Percentiles rank a stretch among this genome's conserved stretches.
Conservation (phyloP, 2,329 filamentous ascomycete species). For the Pseudocercospora fijiensis region DNA sequence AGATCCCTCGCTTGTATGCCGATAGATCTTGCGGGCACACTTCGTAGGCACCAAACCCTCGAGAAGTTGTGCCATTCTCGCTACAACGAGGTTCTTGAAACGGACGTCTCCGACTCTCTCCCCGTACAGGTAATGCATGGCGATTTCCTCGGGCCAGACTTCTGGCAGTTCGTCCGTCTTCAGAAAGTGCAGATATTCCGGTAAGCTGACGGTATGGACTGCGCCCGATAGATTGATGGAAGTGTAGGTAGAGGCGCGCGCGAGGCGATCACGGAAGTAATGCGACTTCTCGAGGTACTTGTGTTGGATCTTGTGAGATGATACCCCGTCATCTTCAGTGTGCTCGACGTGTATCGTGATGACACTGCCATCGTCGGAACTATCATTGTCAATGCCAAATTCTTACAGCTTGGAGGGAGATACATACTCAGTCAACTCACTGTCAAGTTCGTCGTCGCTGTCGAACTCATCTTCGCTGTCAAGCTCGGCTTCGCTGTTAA, state of each 20-base stretch:
- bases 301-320: neutral
- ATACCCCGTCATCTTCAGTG: neutral
- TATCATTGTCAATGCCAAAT: neutral
- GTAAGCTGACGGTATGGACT: neutral
- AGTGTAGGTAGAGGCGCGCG: neutral
- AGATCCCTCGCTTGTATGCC: neutral
- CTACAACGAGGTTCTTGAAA: neutral
- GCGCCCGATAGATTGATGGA: neutral
- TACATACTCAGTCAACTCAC: no score
- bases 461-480: no score
- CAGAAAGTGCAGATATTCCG: neutral
- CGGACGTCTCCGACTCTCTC: neutral
- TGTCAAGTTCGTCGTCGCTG: no score
- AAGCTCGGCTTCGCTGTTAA: no score
- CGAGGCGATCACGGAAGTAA: neutral
- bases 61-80: neutral
- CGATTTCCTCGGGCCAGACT: neutral
- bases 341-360: neutral
- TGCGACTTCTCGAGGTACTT: neutral
- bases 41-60: neutral
- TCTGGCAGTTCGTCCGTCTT: neutral
- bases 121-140: neutral
- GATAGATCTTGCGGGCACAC: neutral
- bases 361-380: neutral
- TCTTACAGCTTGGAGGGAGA: neutral